A percentile compares a stretch with the other conserved stretches of the same genome.
phyloP scores from a whole-genome alignment of 169 alveolate genomes.

The Amoebophrya sp. region DNA sequence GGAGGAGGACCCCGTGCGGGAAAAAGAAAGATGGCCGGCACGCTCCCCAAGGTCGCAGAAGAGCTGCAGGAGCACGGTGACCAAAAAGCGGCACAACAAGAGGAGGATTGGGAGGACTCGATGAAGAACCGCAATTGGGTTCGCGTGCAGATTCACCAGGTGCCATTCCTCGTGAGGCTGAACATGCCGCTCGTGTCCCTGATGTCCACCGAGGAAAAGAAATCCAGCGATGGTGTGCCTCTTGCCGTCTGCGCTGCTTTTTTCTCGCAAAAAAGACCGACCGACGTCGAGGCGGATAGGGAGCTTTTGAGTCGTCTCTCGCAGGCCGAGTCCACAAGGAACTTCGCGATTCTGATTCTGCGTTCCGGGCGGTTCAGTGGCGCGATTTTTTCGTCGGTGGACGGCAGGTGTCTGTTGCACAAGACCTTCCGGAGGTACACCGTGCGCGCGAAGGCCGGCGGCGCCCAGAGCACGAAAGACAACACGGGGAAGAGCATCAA shows the following conservation, averaged over 20 bases:
- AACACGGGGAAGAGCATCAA: not conserved
- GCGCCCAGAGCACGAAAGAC: not conserved
- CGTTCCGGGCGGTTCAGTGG: not conserved
- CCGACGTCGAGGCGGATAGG: not conserved
- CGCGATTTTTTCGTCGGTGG: not conserved
- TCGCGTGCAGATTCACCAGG: not conserved
- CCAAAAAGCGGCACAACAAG: no score
- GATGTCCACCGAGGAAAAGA: no score
- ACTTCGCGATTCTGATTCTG: not conserved
- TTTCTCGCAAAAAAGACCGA: not conserved
- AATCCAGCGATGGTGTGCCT: no score
- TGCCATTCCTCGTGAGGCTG: not conserved
- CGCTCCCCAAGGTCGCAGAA: no score
- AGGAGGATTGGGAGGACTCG: no score
- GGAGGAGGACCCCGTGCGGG: no score
- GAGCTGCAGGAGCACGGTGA: no score
- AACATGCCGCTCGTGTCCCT: not conserved
- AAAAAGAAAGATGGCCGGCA: no score
- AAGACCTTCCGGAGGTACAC: not conserved
- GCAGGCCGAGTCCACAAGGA: not conserved
- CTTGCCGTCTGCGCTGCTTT: not conserved
- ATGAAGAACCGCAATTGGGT: not conserved
- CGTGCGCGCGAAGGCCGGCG: not conserved
- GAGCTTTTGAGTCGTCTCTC: not conserved
- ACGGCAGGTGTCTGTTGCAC: not conserved